A percentile compares a stretch with the other conserved stretches of the same genome.
Conservation (phyloP, 495 filamentous ascomycete genomes). For the Chaetomium fimeti region DNA sequence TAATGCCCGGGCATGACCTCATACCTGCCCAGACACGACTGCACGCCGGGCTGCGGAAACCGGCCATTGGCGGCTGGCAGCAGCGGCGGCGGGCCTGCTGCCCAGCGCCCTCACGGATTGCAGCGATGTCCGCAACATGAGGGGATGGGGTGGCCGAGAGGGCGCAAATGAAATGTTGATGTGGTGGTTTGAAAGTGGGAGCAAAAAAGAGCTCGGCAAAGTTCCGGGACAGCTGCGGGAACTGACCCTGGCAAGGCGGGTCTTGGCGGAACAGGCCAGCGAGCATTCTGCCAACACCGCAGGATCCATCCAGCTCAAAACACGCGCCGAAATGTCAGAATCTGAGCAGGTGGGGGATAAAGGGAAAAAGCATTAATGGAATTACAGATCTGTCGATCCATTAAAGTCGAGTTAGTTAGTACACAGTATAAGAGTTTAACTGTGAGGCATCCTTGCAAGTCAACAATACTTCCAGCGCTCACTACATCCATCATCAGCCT, state of each 20-base stretch:
- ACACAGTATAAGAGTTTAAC: too few species aligned
- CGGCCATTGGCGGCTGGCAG: conserved; percentile 57
- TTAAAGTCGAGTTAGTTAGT: too few species aligned
- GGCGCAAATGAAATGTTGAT: conserved; percentile 38
- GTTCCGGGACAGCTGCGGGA: conserved; percentile 30
- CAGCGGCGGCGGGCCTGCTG: conserved; percentile 49
- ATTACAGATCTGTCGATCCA: too few species aligned
- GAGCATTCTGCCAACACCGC: too few species aligned
- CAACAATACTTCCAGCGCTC: not conserved
- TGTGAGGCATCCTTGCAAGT: too few species aligned
- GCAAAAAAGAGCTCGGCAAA: conserved; percentile 46
- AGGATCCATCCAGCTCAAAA: not conserved
- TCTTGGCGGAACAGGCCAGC: conserved; percentile 23
- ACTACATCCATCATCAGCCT: not conserved
- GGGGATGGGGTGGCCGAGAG: conserved; percentile 51
- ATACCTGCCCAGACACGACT: conserved; percentile 36
- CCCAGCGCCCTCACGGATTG: conserved; percentile 56
- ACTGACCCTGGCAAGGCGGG: conserved; percentile 13
- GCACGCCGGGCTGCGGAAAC: conserved; percentile 38
- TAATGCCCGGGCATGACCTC: conserved; percentile 21
- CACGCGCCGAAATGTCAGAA: not conserved
- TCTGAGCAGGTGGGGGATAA: not conserved
- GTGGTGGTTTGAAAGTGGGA: conserved; percentile 42
- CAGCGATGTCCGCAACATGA: conserved; percentile 68
- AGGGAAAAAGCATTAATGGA: too few species aligned